These are phyloP conservation scores for Sabuloglossum arenarium DNA, from an alignment of 495 filamentous ascomycete genomes.

Conservation along the genomic window DNA sequence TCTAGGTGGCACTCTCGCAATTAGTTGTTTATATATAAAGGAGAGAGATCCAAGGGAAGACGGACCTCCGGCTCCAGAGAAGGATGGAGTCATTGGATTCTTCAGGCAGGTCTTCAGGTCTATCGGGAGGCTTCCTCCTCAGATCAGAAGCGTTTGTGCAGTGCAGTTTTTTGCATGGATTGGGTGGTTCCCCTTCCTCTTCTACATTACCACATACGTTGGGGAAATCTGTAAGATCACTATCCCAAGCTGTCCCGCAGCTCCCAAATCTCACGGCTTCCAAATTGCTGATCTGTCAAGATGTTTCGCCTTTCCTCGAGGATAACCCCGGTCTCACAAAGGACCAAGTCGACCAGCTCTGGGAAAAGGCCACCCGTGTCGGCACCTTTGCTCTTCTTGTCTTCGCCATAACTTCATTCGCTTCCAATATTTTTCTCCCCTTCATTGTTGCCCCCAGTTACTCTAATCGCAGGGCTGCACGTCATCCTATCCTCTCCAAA, in stretches of 20 bases:
- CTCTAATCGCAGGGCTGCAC: conserved; percentile 17
- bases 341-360: conserved; percentile 50
- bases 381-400: conserved; percentile 76
- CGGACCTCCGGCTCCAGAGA: conserved; percentile 30
- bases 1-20: conserved; percentile 39
- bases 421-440: conserved; percentile 59
- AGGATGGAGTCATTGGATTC: conserved; percentile 48
- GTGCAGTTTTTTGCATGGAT: conserved; percentile 85
- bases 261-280: too few relatives aligned
- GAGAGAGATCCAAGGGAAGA: conserved; percentile 67
- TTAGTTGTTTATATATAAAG: conserved; percentile 41
- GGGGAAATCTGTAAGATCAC: conserved; percentile 29
- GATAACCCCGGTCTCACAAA: conserved; percentile 54
- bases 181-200: conserved; percentile 88
- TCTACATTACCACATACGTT: conserved; percentile 82
- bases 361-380: conserved; percentile 62
- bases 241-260: background rate
- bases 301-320: conserved; percentile 59
- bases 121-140: conserved; percentile 50
- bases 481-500: conserved; percentile 21
- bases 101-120: conserved; percentile 59
- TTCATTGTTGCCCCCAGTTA: conserved; percentile 65
- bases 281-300: conserved; percentile 23
- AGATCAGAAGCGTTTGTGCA: conserved; percentile 63
- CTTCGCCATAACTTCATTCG: conserved; percentile 62